Base-by-base conservation (phyloP, 805 yeast genomes). In the Nakazawaea peltata region DNA sequence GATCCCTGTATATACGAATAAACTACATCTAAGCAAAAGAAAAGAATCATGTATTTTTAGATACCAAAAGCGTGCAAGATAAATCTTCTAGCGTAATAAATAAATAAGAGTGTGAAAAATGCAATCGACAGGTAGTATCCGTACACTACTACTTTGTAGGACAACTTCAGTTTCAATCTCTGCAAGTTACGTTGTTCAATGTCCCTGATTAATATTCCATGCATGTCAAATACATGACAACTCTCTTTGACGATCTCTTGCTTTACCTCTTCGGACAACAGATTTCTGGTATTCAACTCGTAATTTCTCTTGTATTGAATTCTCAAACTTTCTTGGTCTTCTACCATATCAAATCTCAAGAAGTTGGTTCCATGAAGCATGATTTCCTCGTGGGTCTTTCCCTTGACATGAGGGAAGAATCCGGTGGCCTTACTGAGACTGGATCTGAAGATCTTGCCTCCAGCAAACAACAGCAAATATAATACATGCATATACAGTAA, bases 381-480 rank as follows among this genome's bases (percentile, higher is more conserved):
- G 32, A 81, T 68, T 36, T 82, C 85, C 32, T 70, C 78, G 35
- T 74, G 75, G n/a, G 72, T 54, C 45, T 74, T 63, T 19, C 84
- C 85, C 36, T 72, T 72, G 31, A 78, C 71, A 45, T 78, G 77
- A 8, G 94, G 94, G 67, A 82, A 81, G 37, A 83, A 56, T 2
- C 87, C 84, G 5, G 79, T 60, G 17, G 86, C 78, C 48, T 69
- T 73, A 33, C 77, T 63, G 19, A 84, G 57, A 13, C 77, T 71
- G 0, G 87, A 76, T 41, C 79, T 63, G 74, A 85, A 68, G 23
- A 84, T 65, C 43, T 77, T 66, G 13, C 94, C 94, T 33, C 95
- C 95, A 2, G 94, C 94, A 61, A 84, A 84, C 33, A 84, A 67
- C 0, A 92, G 94, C 50, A 84, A 60, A 57, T 84, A 84, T 74